Conservation (phyloP, 2,329 filamentous ascomycete genomes). For the Alternaria novae-zelandiae region DNA sequence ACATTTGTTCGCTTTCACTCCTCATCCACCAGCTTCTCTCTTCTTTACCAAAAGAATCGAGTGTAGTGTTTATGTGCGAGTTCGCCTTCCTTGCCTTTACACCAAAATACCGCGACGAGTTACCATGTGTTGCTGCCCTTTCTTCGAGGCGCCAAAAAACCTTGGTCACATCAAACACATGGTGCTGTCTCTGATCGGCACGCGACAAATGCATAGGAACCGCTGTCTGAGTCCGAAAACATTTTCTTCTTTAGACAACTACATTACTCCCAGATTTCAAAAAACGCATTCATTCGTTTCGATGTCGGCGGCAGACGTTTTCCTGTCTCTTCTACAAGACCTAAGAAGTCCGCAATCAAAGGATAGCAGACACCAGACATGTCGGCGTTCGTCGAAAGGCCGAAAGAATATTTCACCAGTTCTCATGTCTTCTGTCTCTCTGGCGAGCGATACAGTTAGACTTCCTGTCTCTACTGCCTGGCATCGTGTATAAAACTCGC, state of each 20-base stretch:
- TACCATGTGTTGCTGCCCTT: no score
- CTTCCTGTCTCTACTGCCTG: no score
- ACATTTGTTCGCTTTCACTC: not conserved
- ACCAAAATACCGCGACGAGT: no score
- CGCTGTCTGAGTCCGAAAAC: not conserved
- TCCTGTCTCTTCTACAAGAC: fast-evolving
- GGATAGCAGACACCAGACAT: fast-evolving
- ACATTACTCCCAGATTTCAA: no score
- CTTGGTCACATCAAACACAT: fast-evolving
- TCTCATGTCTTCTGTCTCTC: no score
- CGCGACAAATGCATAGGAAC: not conserved
- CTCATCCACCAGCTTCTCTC: not conserved
- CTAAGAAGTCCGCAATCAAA: not conserved
- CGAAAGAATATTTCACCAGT: no score
- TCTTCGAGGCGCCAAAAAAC: not conserved
- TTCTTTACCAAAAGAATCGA: not conserved
- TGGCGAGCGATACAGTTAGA: no score
- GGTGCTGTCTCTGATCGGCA: not conserved
- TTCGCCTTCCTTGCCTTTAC: not conserved
- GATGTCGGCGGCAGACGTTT: not conserved
- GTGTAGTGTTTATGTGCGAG: not conserved
- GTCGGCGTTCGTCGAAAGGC: not conserved
- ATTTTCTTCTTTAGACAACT: not conserved
- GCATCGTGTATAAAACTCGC: no score
- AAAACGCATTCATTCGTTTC: no score